phyloP scores from a whole-genome alignment of 2,329 filamentous ascomycete genomes.

The Botrytis hyacinthi region DNA sequence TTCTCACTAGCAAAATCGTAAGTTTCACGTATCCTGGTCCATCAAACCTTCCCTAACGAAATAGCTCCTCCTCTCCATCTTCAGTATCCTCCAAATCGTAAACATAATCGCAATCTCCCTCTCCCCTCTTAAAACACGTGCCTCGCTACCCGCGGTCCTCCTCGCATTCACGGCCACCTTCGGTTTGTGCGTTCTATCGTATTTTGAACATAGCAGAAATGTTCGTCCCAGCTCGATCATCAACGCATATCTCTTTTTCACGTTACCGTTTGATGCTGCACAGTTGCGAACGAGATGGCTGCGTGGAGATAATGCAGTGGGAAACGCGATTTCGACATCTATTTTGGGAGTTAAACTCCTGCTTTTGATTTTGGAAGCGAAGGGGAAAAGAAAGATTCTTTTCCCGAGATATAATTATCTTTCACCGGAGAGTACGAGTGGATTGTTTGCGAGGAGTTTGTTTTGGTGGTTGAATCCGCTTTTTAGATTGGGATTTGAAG shows the following conservation, averaged over 20 bases:
- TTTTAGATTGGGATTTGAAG: constrained; percentile 37
- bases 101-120: constrained; percentile 26
- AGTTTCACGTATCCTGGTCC: background rate
- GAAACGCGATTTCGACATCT: constrained; percentile 18
- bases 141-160: constrained; percentile 29
- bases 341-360: constrained; percentile 20
- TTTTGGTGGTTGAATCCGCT: constrained; percentile 42
- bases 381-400: constrained; percentile 27
- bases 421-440: constrained; percentile 38
- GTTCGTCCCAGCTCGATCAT: constrained; percentile 31
- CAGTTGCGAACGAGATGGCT: constrained; percentile 27
- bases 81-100: constrained; percentile 25
- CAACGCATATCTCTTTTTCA: constrained; percentile 31
- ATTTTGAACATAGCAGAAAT: constrained; percentile 14
- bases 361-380: constrained; percentile 29
- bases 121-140: constrained; percentile 22
- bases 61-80: constrained; percentile 24
- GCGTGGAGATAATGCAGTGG: background rate
- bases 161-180: constrained; percentile 27
- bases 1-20: constrained; percentile 29
- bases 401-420: constrained; percentile 15
- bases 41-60: constrained; percentile 7
- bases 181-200: background rate
- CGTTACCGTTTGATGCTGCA: constrained; percentile 31
- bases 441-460: constrained; percentile 39